Conservation (phyloP, 192 early-diverging fungal species). For the Coemansia sp. region DNA sequence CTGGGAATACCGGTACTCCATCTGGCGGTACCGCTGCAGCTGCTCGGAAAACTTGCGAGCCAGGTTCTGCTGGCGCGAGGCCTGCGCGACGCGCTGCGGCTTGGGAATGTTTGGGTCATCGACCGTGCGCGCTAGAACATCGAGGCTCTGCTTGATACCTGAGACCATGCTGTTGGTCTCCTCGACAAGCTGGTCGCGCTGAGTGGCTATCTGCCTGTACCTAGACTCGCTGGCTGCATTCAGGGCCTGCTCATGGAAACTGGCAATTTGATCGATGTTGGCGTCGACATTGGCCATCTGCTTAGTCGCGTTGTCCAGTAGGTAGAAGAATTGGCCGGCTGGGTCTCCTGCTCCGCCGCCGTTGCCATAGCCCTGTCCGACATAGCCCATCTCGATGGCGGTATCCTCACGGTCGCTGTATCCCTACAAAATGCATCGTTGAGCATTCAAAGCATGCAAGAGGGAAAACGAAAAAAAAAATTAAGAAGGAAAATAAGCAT, state of each 20-base stretch:
- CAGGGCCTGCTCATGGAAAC: slow-evolving; percentile 52
- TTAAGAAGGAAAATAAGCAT: not conserved
- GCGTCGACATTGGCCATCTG: slow-evolving; percentile 44
- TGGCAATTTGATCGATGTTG: slow-evolving; percentile 40
- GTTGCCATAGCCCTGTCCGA: slow-evolving; percentile 16
- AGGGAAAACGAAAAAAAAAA: not conserved
- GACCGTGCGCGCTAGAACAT: slow-evolving; percentile 30
- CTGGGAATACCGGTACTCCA: slow-evolving; percentile 51
- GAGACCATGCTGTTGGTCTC: slow-evolving; percentile 41
- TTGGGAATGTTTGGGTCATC: slow-evolving; percentile 44
- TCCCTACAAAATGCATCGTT: slow-evolving; percentile 13
- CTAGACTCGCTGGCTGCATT: slow-evolving; percentile 44
- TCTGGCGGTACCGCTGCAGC: slow-evolving; percentile 51
- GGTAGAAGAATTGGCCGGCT: slow-evolving; percentile 33
- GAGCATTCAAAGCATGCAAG: not conserved
- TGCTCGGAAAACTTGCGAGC: slow-evolving; percentile 46
- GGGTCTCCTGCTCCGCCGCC: slow-evolving; percentile 5
- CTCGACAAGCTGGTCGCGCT: slow-evolving; percentile 50
- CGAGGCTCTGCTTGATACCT: slow-evolving; percentile 45
- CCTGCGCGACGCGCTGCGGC: slow-evolving; percentile 34
- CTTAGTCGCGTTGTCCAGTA: slow-evolving; percentile 29
- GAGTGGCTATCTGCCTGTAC: slow-evolving; percentile 40
- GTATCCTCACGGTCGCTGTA: slow-evolving; percentile 38
- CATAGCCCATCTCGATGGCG: slow-evolving; percentile 42
- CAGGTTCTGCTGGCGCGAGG: slow-evolving; percentile 37